Base-by-base conservation (phyloP, 345 rosid species). In the Cardamine resedifolia region DNA sequence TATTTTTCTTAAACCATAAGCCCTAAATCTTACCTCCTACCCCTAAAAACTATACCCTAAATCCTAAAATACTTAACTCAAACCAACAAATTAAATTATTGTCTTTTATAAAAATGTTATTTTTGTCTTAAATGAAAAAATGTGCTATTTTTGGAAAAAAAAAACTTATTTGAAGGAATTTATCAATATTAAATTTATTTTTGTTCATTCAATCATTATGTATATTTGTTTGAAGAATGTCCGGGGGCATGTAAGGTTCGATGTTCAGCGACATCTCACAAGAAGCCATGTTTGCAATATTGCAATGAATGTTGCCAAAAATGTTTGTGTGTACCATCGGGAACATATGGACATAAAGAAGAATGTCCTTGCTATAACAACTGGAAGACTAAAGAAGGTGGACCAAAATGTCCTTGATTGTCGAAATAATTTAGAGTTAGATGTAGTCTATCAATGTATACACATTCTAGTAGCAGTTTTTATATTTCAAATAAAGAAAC, bases 321-420 rank as follows among this genome's bases (percentile, higher is more conserved):
- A 48, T 81, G 83, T 70, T 51, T 74, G 62, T 34, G 85, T 53
- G 85, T 82, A 14, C 85, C 85, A 6, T 78, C 84, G 0, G 83
- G 82, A 15, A 74, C 80, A 0, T 83, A 74, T 58, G 82, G 82
- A 2, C 12, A 80, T 45, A 80, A 78, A 64, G 74, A 80, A 30
- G 84, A 74, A 60, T 72, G 86, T 33, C 78, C 77, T 55, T 78
- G 86, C 34, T 78, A 80, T 4, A 73, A 66, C n/a, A 67, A 80
- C 7, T 71, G 73, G 86, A 80, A 65, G 20, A 78, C 80, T 21
- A 7, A 80, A 7, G 44, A 59, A 64, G 80, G 84, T 33, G 49
- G 34, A 31, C 80, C 83, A 33, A 83, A 78, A 71, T 80, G 84
- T 80, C 86, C 70, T 10, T 36, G 15, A 36, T 36, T 0, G 15